These are phyloP conservation scores for Talaromyces sp. DNA, from an alignment of 2,329 filamentous ascomycete genomes.

Conservation along the genomic window DNA sequence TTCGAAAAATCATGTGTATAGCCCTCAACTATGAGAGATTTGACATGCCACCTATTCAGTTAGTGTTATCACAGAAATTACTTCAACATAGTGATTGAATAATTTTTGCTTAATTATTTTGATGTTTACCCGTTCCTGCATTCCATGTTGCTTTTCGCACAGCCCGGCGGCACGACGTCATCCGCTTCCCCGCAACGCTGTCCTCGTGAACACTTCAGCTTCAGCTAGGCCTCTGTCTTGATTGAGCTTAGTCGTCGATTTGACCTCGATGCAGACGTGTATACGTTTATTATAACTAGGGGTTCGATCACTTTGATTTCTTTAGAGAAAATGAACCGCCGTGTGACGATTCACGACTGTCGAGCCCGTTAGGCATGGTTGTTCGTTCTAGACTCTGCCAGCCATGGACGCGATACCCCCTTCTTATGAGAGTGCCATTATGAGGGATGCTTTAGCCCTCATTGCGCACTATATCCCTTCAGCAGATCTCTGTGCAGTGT, in stretches of 20 bases:
- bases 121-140: neutral
- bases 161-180: neutral
- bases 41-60: no score
- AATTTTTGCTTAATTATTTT: no score
- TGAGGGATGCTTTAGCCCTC: conserved; percentile 50
- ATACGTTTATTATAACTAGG: no score
- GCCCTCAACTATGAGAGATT: neutral
- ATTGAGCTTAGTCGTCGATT: neutral
- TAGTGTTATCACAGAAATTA: neutral
- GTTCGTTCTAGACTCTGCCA: neutral
- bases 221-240: neutral
- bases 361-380: neutral
- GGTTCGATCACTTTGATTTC: neutral
- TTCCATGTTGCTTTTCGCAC: no score
- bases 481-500: conserved; percentile 50
- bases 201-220: neutral
- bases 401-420: conserved; percentile 55
- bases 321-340: neutral
- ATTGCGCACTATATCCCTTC: conserved; percentile 53
- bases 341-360: neutral
- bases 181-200: neutral
- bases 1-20: neutral
- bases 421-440: conserved; percentile 53
- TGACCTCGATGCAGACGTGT: neutral
- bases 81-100: no score